These are phyloP conservation scores for Trichoderma polysporum DNA, from an alignment of 2,329 filamentous ascomycete genomes.

Conservation along the genomic window DNA sequence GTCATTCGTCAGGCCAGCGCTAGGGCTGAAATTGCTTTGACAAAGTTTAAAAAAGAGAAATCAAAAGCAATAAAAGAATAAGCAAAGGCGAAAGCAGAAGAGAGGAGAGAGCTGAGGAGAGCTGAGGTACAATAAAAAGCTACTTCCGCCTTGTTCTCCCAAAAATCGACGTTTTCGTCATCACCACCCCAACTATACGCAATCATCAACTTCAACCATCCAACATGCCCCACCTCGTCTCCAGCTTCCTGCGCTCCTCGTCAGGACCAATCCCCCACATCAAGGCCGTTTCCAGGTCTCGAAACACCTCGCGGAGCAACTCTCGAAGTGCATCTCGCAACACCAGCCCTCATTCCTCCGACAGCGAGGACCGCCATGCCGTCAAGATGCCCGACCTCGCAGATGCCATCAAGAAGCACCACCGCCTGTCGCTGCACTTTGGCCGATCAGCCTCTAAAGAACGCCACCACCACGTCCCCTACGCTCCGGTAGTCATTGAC, in stretches of 20 bases:
- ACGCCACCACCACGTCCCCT: conserved; percentile 40
- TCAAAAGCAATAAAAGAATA: neutral
- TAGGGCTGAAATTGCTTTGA: conserved; percentile 1
- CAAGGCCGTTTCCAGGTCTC: conserved; percentile 39
- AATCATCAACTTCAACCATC: conserved; percentile 25
- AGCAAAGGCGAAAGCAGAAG: neutral
- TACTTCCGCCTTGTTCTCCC: neutral
- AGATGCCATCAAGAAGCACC: conserved; percentile 43
- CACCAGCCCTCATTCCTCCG: conserved; percentile 37
- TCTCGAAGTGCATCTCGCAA: conserved; percentile 32
- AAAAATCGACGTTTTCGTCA: conserved; percentile 5
- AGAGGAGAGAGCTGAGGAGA: neutral
- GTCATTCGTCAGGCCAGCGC: conserved; percentile 5
- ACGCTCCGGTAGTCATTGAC: conserved; percentile 43
- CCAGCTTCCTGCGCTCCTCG: conserved; percentile 57
- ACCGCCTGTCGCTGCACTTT: conserved; percentile 43
- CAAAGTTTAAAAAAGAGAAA: neutral
- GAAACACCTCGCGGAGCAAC: conserved; percentile 32
- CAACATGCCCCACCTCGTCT: conserved; percentile 58
- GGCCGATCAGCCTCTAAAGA: conserved; percentile 36
- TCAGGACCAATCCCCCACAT: conserved; percentile 54
- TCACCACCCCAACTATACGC: neutral
- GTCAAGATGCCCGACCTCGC: conserved; percentile 42
- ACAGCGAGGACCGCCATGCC: conserved; percentile 37
- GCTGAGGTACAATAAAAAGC: neutral